These are phyloP conservation scores for Oenanthe sinensis DNA, from an alignment of 129 eudicot species.

Conservation along the genomic window DNA sequence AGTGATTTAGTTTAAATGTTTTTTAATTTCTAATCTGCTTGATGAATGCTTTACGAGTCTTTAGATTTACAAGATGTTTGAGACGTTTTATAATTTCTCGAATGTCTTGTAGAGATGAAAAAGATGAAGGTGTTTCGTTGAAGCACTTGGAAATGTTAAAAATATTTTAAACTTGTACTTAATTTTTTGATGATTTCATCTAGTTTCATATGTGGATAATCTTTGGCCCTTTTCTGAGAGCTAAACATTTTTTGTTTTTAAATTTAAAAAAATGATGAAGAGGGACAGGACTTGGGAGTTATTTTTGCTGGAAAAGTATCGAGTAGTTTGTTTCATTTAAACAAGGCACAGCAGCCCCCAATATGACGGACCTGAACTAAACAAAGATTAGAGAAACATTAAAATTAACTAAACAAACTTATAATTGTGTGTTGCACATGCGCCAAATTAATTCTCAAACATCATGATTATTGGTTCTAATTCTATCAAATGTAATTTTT, in stretches of 20 bases:
- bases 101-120: neutral
- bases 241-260: neutral
- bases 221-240: conserved; percentile 7
- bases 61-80: neutral
- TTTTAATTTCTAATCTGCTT: neutral
- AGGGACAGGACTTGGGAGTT: no score
- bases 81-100: neutral
- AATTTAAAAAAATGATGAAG: no score
- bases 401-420: no score
- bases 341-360: no score
- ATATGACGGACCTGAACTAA: no score
- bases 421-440: no score
- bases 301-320: no score
- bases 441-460: no score
- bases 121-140: neutral
- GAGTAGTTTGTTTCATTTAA: no score
- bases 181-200: neutral
- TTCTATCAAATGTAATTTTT: no score
- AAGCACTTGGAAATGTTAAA: neutral
- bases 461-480: no score
- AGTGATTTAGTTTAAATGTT: neutral
- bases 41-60: neutral
- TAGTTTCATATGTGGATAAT: neutral
- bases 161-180: neutral
- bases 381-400: no score